Evolutionary conservation across 2,329 filamentous ascomycete genomes (phyloP), one percentile per base, ranked within the genome.

Genomic region (Cercospora berteroae): DNA sequence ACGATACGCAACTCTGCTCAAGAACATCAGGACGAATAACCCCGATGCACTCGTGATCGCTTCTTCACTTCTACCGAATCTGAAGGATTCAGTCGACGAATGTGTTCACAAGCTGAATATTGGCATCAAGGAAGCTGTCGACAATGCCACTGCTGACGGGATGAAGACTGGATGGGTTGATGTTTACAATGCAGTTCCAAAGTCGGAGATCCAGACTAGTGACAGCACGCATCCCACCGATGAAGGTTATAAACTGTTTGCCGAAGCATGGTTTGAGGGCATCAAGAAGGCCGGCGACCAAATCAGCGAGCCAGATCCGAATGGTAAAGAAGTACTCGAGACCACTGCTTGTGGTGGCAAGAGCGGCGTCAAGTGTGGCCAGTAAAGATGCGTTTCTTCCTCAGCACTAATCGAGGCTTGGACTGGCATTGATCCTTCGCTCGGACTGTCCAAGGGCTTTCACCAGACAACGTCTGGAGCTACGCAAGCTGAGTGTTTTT

Each of bases 161-260:
- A 58, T 59, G 63, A 65, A 60, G 29, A 52, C 50, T 36, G 55
- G 39, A 10, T 65, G 56, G 55, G 55, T 65, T 23, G 56, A 65
- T 25, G 56, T 60, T 8, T 65, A 65, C 39, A 60, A 65, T 10
- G 42, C 44, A 8, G 44, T 48, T 12, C 44, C 44, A 20, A 48
- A 48, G 4, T 23, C 44, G 44, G 44, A 48, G 5, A 48, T 48
- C 18, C 44, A 20, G 8, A 48, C 44, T 4, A 20, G 18, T 20
- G 44, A 48, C 44, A 48, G 44, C 44, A 48, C 44, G 4, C 44
- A 48, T 48, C 44, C 44, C 44, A 48, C 44, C 6, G 44, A 48
- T 48, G 44, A 18, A 2, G 44, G 44, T 2, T 48, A 48, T 8
- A 23, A 48, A 18, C 18, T 48, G 18, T 48, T 48, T 20, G 44